These are phyloP conservation scores for Beauveria pseudobassiana DNA, from an alignment of 2,329 filamentous ascomycete genomes.

Conservation along the genomic window DNA sequence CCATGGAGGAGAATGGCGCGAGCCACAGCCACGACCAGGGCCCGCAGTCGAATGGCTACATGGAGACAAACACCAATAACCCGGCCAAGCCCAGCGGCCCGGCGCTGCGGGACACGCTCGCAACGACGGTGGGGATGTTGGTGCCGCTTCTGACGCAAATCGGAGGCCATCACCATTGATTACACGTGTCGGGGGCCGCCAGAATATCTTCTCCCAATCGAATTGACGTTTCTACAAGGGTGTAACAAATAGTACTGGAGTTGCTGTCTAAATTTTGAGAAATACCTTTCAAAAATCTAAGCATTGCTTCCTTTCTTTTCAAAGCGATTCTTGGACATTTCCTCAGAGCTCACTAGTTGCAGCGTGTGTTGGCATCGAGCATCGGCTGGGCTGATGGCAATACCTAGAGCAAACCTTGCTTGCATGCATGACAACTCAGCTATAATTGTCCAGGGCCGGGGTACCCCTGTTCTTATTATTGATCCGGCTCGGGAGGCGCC, in stretches of 20 bases:
- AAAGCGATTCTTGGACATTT: too few relatives aligned
- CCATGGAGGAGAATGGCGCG: constrained; percentile 72
- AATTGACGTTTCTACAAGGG: not conserved
- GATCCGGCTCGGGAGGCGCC: not conserved
- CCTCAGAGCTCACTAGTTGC: too few relatives aligned
- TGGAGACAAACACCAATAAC: constrained; percentile 35
- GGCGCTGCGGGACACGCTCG: constrained; percentile 60
- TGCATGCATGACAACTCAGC: too few relatives aligned
- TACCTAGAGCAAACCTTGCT: not conserved
- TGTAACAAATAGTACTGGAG: not conserved
- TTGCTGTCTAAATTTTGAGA: not conserved
- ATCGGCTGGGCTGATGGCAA: too few relatives aligned
- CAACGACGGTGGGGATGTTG: constrained; percentile 69
- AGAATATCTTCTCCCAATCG: not conserved
- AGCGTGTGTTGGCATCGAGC: too few relatives aligned
- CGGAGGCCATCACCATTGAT: constrained; percentile 58
- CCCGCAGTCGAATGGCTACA: constrained; percentile 43
- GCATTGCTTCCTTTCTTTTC: not conserved
- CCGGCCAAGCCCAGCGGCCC: constrained; percentile 48
- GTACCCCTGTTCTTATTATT: not conserved
- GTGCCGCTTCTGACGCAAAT: constrained; percentile 71
- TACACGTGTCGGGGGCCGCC: not conserved
- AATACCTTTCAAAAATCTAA: not conserved
- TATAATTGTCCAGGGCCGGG: not conserved
- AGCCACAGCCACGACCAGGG: constrained; percentile 47